Evolutionary conservation across 495 filamentous ascomycete genomes (phyloP).

Genomic region (Viridothelium virens): DNA sequence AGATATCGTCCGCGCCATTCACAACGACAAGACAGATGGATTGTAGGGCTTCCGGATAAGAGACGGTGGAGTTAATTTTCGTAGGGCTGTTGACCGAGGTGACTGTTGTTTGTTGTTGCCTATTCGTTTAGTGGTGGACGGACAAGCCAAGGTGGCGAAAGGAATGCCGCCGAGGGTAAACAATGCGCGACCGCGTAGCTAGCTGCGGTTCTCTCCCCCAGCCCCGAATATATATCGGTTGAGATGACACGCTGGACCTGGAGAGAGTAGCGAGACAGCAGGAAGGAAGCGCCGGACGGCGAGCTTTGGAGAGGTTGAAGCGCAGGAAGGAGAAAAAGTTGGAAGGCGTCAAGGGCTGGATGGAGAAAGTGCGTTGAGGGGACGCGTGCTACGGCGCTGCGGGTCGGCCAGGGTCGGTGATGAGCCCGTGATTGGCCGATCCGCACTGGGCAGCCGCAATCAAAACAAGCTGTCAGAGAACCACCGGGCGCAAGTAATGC

Average conservation of each 20-base stretch:
- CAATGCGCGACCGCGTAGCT: constrained; percentile 3
- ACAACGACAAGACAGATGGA: background rate
- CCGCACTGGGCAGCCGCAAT: constrained; percentile 7
- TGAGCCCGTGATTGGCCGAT: constrained; percentile 1
- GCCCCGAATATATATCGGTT: background rate
- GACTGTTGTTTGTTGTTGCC: constrained; percentile 11
- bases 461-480: background rate
- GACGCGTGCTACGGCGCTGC: constrained; percentile 1
- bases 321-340: constrained; percentile 8
- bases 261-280: background rate
- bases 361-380: constrained; percentile 7
- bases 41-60: background rate
- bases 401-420: background rate
- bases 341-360: background rate
- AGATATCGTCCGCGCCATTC: background rate
- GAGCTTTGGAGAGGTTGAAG: background rate
- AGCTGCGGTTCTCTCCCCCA: constrained; percentile 1
- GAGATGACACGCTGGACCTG: background rate
- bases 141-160: constrained; percentile 8
- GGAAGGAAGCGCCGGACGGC: background rate
- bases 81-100: background rate
- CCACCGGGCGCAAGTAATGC: background rate
- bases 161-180: constrained; percentile 6
- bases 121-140: background rate
- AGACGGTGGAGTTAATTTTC: background rate